Percentiles rank a stretch among this genome's conserved stretches.
These are phyloP conservation scores for Colletotrichum lindemuthianum DNA, from an alignment of 2,329 filamentous ascomycete species.

Conservation along the genomic window DNA sequence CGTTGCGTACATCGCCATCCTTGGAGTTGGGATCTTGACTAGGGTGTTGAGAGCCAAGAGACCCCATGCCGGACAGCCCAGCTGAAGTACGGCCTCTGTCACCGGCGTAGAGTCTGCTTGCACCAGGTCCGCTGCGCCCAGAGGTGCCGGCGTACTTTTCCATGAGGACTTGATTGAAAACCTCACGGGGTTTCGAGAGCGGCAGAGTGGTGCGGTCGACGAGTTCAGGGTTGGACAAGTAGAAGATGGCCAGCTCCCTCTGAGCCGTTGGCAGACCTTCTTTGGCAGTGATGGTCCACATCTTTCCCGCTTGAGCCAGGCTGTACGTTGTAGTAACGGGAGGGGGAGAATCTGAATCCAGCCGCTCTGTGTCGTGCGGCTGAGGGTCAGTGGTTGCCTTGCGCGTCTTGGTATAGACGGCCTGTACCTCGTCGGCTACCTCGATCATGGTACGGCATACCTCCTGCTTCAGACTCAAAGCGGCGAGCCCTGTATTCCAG, in stretches of 20 bases:
- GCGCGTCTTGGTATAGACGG: conserved; percentile 72
- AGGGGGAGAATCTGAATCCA: conserved; percentile 48
- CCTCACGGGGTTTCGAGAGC: conserved; percentile 83
- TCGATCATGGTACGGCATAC: conserved; percentile 83
- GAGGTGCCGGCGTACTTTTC: conserved; percentile 66
- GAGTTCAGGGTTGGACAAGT: conserved; percentile 89
- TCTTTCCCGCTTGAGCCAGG: conserved; percentile 83
- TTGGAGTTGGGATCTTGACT: conserved; percentile 45
- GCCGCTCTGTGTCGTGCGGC: conserved; percentile 37
- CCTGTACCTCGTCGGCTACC: conserved; percentile 64
- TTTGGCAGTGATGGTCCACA: conserved; percentile 93
- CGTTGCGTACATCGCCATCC: conserved; percentile 69
- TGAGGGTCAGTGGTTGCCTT: conserved; percentile 51
- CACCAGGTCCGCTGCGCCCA: conserved; percentile 36
- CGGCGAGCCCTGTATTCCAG: conserved; percentile 88
- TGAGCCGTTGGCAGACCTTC: conserved; percentile 91
- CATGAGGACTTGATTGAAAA: conserved; percentile 90
- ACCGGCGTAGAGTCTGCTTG: conserved; percentile 38
- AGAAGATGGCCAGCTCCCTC: conserved; percentile 91
- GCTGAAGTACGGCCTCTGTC: conserved; percentile 28
- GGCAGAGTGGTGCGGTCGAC: conserved; percentile 84
- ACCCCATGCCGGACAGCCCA: conserved; percentile 33
- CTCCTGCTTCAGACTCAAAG: conserved; percentile 87
- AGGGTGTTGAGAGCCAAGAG: conserved; percentile 42
- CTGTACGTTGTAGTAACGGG: conserved; percentile 70